Percentiles rank a stretch among this genome's conserved stretches.
phyloP scores from a whole-genome alignment of 1,139 yeast species.

The Taphrina confusa region DNA sequence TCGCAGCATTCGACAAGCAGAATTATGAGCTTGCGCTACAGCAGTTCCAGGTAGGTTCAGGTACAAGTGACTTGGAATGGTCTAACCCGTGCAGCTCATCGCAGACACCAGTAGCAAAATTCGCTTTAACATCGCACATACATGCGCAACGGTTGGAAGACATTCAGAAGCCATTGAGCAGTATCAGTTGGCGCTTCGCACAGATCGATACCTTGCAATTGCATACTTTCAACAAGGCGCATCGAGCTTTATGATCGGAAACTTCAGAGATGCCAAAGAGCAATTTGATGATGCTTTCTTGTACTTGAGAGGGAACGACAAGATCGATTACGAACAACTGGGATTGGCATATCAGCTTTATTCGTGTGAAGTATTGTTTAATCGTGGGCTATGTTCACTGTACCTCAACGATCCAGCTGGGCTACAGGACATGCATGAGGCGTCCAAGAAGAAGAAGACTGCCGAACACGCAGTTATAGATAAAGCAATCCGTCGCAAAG shows the following conservation, averaged over 20 bases:
- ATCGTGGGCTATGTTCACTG: slow-evolving; percentile 41
- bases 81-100: neutral
- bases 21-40: slow-evolving; percentile 23
- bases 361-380: slow-evolving; percentile 43
- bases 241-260: slow-evolving; percentile 40
- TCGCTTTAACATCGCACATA: slow-evolving; percentile 40
- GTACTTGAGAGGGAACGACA: slow-evolving; percentile 41
- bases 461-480: slow-evolving; percentile 42
- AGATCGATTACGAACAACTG: slow-evolving; percentile 42
- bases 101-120: slow-evolving; percentile 31
- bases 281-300: slow-evolving; percentile 41
- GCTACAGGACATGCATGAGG: slow-evolving; percentile 40
- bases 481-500: slow-evolving; percentile 39
- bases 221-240: slow-evolving; percentile 43
- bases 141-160: slow-evolving; percentile 39
- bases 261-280: slow-evolving; percentile 40
- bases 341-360: slow-evolving; percentile 41
- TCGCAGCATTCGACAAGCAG: slow-evolving; percentile 27
- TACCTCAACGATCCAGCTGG: slow-evolving; percentile 41
- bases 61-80: neutral
- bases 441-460: slow-evolving; percentile 40
- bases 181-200: slow-evolving; percentile 38
- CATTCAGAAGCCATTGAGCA: slow-evolving; percentile 37
- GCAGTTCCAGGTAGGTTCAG: slow-evolving; percentile 18
- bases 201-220: slow-evolving; percentile 42